phyloP scores from a whole-genome alignment of 2,329 filamentous ascomycete genomes.

The Pseudopithomyces chartarum region DNA sequence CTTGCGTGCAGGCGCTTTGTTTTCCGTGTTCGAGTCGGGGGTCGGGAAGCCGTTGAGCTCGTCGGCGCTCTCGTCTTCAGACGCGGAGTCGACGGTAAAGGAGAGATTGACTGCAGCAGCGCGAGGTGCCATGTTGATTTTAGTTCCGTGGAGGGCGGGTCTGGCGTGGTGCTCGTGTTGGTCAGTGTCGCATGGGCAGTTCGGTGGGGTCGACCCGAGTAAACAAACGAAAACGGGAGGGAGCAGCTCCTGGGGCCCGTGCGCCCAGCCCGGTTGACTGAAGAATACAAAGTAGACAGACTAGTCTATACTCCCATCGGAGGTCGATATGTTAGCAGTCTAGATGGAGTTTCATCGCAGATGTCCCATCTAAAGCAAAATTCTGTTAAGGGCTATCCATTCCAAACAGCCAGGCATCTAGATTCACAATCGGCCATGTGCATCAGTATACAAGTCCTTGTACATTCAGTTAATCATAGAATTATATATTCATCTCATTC shows the following conservation, averaged over 20 bases:
- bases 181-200: not conserved
- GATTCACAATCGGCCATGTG: too few species aligned
- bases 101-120: slow-evolving; percentile 40
- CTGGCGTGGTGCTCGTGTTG: not conserved
- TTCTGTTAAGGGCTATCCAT: not conserved
- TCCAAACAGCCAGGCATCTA: not conserved
- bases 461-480: too few species aligned
- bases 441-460: too few species aligned
- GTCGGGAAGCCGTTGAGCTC: slow-evolving; percentile 43
- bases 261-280: not conserved
- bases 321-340: too few species aligned
- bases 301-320: too few species aligned
- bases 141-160: not conserved
- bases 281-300: not conserved
- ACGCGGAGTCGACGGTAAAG: slow-evolving; percentile 46
- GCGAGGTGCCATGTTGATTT: slow-evolving; percentile 38
- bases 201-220: not conserved
- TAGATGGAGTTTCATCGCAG: too few species aligned
- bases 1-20: slow-evolving; percentile 42
- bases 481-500: too few species aligned
- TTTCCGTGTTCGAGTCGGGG: slow-evolving; percentile 49
- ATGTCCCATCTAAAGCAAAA: not conserved
- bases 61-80: slow-evolving; percentile 47
- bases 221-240: not conserved
- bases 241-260: not conserved